Conservation (phyloP, 2,329 filamentous ascomycete species). For the Neopestalotiopsis sp. region DNA sequence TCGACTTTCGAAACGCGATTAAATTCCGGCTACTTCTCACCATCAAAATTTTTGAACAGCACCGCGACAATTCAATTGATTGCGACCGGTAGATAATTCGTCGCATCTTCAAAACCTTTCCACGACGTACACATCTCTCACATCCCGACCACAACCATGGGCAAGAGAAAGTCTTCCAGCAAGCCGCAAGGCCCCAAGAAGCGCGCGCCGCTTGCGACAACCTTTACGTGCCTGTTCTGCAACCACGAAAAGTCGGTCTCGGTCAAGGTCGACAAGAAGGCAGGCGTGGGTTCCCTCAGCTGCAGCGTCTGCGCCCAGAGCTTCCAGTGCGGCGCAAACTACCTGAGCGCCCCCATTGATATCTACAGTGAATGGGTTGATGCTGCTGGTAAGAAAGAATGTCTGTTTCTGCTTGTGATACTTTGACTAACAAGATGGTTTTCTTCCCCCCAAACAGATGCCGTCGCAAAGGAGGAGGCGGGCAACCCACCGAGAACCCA, state of each 20-base stretch:
- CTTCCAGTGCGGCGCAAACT: slow-evolving; percentile 93
- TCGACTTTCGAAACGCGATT: no score
- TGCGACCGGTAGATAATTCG: no score
- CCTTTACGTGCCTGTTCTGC: slow-evolving; percentile 98
- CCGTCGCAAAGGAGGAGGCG: slow-evolving; percentile 53
- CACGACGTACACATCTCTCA: background rate
- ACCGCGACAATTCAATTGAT: no score
- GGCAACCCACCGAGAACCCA: slow-evolving; percentile 22
- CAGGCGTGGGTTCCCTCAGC: slow-evolving; percentile 80
- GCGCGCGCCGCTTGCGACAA: slow-evolving; percentile 76
- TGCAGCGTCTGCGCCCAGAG: slow-evolving; percentile 95
- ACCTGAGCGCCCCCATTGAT: slow-evolving; percentile 88
- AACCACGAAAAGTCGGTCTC: slow-evolving; percentile 94
- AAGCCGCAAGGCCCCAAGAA: slow-evolving; percentile 85
- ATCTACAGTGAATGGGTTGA: slow-evolving; percentile 99
- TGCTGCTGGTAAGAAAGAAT: slow-evolving; percentile 62
- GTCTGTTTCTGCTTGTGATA: slow-evolving; percentile 17
- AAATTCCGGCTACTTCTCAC: no score
- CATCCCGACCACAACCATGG: slow-evolving; percentile 49
- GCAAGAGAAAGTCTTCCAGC: slow-evolving; percentile 89
- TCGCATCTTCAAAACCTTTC: background rate
- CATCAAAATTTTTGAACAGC: no score
- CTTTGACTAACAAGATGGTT: slow-evolving; percentile 22
- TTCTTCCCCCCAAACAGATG: slow-evolving; percentile 42
- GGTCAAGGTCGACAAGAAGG: slow-evolving; percentile 93